A percentile compares a stretch with the other conserved stretches of the same genome.
These are phyloP conservation scores for Citrus australasica DNA, from an alignment of 345 rosid species.

Conservation along the genomic window DNA sequence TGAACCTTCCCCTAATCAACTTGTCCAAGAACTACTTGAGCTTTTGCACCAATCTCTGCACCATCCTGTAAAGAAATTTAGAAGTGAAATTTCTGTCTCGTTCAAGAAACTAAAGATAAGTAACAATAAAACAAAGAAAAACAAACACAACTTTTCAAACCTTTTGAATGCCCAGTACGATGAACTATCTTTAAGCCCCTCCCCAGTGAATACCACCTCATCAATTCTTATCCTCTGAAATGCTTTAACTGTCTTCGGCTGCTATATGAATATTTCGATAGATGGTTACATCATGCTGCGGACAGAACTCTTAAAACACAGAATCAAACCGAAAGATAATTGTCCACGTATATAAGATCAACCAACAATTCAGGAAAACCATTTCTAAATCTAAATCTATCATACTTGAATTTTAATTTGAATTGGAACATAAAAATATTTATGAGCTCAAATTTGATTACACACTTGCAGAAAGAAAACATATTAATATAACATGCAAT, in stretches of 20 bases:
- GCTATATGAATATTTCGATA: not conserved
- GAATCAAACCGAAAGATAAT: not conserved
- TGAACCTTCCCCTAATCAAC: constrained; percentile 77
- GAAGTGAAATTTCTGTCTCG: not conserved
- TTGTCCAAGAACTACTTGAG: constrained; percentile 88
- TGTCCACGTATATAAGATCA: not conserved
- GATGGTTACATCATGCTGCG: not conserved
- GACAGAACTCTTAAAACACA: not conserved
- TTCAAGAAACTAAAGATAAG: not conserved
- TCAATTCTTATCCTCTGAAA: too few species aligned
- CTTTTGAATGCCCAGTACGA: constrained; percentile 65
- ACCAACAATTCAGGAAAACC: not conserved
- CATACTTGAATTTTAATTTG: not conserved
- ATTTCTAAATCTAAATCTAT: not conserved
- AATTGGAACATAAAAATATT: not conserved
- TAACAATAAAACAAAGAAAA: not conserved
- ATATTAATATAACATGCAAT: not conserved
- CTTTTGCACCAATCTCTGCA: constrained; percentile 85
- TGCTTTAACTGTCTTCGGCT: too few species aligned
- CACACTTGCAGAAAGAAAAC: not conserved
- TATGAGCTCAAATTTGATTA: not conserved
- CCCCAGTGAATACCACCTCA: constrained; percentile 26
- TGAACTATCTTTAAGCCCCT: constrained; percentile 81
- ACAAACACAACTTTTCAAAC: constrained; percentile 22
- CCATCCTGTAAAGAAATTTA: constrained; percentile 44